Base-by-base conservation (phyloP, 129 eudicot species). In the Ambrosia trifida region DNA sequence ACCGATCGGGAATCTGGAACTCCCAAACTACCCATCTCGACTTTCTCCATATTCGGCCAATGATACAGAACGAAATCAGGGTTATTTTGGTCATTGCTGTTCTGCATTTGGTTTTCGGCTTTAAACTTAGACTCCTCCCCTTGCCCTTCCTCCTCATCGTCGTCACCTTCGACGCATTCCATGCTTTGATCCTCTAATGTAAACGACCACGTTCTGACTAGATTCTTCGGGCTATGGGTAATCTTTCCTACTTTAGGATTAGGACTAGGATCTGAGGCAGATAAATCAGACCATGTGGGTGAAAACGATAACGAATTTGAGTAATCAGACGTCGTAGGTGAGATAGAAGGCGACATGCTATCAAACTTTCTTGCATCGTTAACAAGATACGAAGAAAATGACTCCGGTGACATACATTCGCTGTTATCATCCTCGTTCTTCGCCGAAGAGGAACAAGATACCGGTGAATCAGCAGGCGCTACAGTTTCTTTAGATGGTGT, bases 271-370 rank as follows among this genome's bases (percentile, higher is more conserved):
- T 78, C 85, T 10, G 73, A 49, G 43, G 79, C 67, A 78, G 97
- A 86, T 64, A 82, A 83, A 82, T 84, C 96, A 17, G 97, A 88
- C 96, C 94, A 86, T 11, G 96, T 69, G 19, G 98, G 98, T 35
- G 98, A 92, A 67, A 85, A 85, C 47, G 96, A 81, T 71, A 86
- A 89, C 1, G 96, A 86, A 71, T 88, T 87, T 45, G 96, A 86
- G 73, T 79, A 72, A 8, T 84, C 96, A 28, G 97, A 95, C 47
- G 89, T 88, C 67, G 97, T 85, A 71, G 99, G 97, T n/a, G 98
- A 93, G 51, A 80, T 73, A 5, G 87, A 92, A 19, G 96, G 95
- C 9, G 98, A 93, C 7, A 82, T 79, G 10, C 62, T 76, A 53
- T 72, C 73, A 31, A 89, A 89, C 54, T 82, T 84, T 45, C 76